Conservation (phyloP, 2,329 filamentous ascomycete genomes). For the Myotisia sp. region DNA sequence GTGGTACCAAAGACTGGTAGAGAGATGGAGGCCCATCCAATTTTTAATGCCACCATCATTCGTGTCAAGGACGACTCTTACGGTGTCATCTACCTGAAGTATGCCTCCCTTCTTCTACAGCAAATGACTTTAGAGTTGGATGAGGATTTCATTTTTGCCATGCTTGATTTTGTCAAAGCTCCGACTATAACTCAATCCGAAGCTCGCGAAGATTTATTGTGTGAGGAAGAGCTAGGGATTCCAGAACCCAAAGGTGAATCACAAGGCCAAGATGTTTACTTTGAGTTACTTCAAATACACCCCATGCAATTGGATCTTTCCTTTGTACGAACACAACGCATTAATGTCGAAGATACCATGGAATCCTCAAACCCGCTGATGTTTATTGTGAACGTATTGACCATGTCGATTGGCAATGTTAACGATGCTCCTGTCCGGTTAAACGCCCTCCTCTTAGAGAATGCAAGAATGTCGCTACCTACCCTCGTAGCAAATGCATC, state of each 20-base stretch:
- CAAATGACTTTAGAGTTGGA: slow-evolving; percentile 98
- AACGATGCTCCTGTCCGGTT: slow-evolving; percentile 92
- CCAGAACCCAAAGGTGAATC: slow-evolving; percentile 80
- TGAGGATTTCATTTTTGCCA: slow-evolving; percentile 93
- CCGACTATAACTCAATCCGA: slow-evolving; percentile 80
- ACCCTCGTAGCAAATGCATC: slow-evolving; percentile 74
- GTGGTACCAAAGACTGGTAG: slow-evolving; percentile 94
- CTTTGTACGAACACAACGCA: slow-evolving; percentile 88
- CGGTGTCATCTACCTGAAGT: slow-evolving; percentile 95
- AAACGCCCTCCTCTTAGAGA: slow-evolving; percentile 88
- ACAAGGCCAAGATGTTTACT: slow-evolving; percentile 87
- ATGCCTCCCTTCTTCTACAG: slow-evolving; percentile 81
- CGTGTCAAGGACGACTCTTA: slow-evolving; percentile 97
- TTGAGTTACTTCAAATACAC: slow-evolving; percentile 90
- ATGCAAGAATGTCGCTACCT: slow-evolving; percentile 76
- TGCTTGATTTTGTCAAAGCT: slow-evolving; percentile 88
- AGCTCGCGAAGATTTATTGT: slow-evolving; percentile 69
- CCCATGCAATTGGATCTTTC: slow-evolving; percentile 97
- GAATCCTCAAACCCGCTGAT: slow-evolving; percentile 86
- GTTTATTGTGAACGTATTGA: slow-evolving; percentile 97
- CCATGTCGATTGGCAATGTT: slow-evolving; percentile 98
- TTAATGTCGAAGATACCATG: slow-evolving; percentile 91
- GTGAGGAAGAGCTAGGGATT: slow-evolving; percentile 78
- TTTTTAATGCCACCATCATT: slow-evolving; percentile 79
- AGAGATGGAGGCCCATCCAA: slow-evolving; percentile 91